A percentile compares a stretch with the other conserved stretches of the same genome.
Conservation (phyloP, 2,329 filamentous ascomycete species). For the Remersonia thermophila region DNA sequence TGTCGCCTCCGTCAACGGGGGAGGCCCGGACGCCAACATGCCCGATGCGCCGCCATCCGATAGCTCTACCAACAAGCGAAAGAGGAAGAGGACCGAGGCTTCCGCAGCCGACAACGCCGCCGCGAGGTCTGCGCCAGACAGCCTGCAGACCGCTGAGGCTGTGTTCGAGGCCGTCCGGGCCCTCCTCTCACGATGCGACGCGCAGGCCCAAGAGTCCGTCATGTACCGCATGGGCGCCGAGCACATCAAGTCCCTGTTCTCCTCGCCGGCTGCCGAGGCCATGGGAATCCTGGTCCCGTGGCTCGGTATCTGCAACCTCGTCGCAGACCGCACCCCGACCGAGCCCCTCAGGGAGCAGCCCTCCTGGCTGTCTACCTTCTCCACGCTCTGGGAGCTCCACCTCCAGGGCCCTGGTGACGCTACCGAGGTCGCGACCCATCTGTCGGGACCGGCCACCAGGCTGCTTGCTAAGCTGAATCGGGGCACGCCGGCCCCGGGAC, state of each 20-base stretch:
- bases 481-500: slow-evolving; percentile 14
- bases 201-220: slow-evolving; percentile 13
- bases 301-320: slow-evolving; percentile 31
- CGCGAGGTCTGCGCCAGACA: slow-evolving; percentile 28
- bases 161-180: slow-evolving; percentile 34
- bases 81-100: slow-evolving; percentile 33
- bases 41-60: slow-evolving; percentile 17
- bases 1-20: no score
- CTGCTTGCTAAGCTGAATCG: slow-evolving; percentile 32
- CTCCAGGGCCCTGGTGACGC: slow-evolving; percentile 36
- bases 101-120: slow-evolving; percentile 28
- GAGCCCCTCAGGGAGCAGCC: slow-evolving; percentile 28
- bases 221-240: slow-evolving; percentile 40
- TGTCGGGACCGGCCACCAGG: slow-evolving; percentile 29
- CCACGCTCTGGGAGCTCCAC: slow-evolving; percentile 41
- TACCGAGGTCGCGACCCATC: slow-evolving; percentile 34
- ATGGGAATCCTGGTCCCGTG: slow-evolving; percentile 33
- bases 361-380: slow-evolving; percentile 35
- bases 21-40: slow-evolving; percentile 16
- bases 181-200: slow-evolving; percentile 34
- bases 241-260: slow-evolving; percentile 46
- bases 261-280: slow-evolving; percentile 34
- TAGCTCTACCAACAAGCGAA: slow-evolving; percentile 25
- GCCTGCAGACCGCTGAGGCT: slow-evolving; percentile 34
- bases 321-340: slow-evolving; percentile 21